Base-by-base conservation (phyloP, 2,329 filamentous ascomycete species). In the Colletotrichum echinochloae region DNA sequence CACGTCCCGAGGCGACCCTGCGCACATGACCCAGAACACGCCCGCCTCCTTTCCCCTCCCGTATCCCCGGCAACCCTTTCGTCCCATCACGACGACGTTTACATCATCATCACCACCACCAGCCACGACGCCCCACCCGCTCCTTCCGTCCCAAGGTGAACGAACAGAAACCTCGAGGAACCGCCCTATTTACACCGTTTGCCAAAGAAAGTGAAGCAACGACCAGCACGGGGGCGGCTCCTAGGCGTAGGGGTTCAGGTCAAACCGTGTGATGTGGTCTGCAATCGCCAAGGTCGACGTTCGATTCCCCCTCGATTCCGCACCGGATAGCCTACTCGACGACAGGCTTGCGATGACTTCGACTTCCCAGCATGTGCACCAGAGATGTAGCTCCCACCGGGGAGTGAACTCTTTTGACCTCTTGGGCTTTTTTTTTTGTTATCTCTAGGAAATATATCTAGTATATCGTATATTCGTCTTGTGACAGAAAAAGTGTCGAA, bases 271-370 rank as follows among this genome's bases (percentile, higher is more conserved):
- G n/a, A 11, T 55, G 33, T 18, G 52, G 33, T 39, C 2, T n/a
- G 14, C n/a, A 37, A n/a, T 35, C 52, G 52, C 52, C 33, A 56
- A 39, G 33, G 33, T 8, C 33, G n/a, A 39, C n/a, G 52, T 39
- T 56, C 33, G n/a, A 56, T 39, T 56, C 52, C 14, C 33, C 2
- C 20, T 26, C 30, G 30, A 37, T 37, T n/a, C 52, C n/a, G 33
- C 14, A 39, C 33, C 52, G 5, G 14, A 56, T 16, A 39, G 54
- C 33, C 35, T 37, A 55, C 52, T 56, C 14, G 35, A 39, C 33
- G 54, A 39, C 54, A 56, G 54, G 54, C 54, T 56, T 56, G n/a
- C 35, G 54, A 56, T 28, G 54, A 5, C n/a, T 23, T 23, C n/a
- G 33, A 39, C 14, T 18, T 56, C 33, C 54, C 54, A 12, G 54